Percentiles rank a stretch among this genome's conserved stretches.
Conservation (phyloP, 2,329 filamentous ascomycete species). For the Alternaria gaisen region DNA sequence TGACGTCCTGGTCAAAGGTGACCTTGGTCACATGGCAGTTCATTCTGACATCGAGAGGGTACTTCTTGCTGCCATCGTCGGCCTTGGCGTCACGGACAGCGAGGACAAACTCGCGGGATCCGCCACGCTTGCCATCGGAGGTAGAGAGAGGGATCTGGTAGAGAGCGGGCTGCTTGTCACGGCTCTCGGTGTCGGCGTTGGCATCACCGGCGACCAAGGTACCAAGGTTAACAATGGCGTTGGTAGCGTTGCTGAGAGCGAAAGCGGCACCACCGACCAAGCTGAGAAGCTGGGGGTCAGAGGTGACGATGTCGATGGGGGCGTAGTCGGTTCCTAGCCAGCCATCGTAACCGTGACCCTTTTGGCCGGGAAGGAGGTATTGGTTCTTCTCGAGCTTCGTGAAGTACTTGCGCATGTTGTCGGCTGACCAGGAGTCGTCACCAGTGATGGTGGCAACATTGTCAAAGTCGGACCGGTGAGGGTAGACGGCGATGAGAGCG, state of each 20-base stretch:
- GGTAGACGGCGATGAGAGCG: slow-evolving; percentile 67
- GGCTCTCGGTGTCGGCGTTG: slow-evolving; percentile 57
- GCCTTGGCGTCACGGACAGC: slow-evolving; percentile 60
- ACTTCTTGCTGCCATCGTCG: slow-evolving; percentile 61
- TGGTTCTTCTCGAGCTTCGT: slow-evolving; percentile 63
- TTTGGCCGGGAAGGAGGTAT: slow-evolving; percentile 56
- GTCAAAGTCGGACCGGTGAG: slow-evolving; percentile 68
- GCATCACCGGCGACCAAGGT: slow-evolving; percentile 58
- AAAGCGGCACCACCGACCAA: slow-evolving; percentile 62
- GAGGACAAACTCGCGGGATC: slow-evolving; percentile 66
- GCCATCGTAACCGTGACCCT: slow-evolving; percentile 66
- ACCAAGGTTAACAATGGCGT: slow-evolving; percentile 44
- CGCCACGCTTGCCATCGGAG: slow-evolving; percentile 59
- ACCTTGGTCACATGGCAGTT: slow-evolving; percentile 74
- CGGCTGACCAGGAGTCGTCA: slow-evolving; percentile 65
- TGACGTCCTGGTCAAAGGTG: slow-evolving; percentile 69
- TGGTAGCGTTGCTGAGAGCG: slow-evolving; percentile 58
- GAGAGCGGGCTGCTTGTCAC: slow-evolving; percentile 59
- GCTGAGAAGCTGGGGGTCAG: slow-evolving; percentile 64
- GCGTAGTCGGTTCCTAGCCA: slow-evolving; percentile 65
- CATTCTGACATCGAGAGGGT: slow-evolving; percentile 65
- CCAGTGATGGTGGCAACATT: slow-evolving; percentile 67
- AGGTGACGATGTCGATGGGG: slow-evolving; percentile 60
- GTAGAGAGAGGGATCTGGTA: slow-evolving; percentile 69
- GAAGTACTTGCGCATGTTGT: slow-evolving; percentile 69